Percentiles rank a stretch among this genome's conserved stretches.
phyloP scores from a whole-genome alignment of 2,329 filamentous ascomycete species.

The Sclerotinia trifoliorum region DNA sequence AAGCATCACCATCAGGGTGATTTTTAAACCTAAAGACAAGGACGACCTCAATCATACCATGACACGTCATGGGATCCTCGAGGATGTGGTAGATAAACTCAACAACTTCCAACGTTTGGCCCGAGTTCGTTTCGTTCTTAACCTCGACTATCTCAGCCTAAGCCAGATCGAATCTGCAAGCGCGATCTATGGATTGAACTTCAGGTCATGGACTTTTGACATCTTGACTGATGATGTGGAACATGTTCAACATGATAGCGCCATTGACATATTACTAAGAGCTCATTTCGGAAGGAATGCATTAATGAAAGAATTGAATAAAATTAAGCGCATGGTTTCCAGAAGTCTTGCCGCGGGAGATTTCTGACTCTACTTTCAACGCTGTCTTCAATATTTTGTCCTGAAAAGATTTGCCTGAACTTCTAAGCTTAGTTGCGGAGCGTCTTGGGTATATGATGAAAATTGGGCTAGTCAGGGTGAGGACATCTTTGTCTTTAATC shows the following conservation, averaged over 20 bases:
- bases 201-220: neutral
- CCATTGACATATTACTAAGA: neutral
- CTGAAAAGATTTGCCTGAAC: too few species aligned
- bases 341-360: too few species aligned
- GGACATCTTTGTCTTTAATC: too few species aligned
- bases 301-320: too few species aligned
- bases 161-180: neutral
- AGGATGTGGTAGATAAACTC: neutral
- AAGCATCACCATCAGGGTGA: neutral
- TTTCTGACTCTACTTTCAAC: too few species aligned
- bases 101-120: neutral
- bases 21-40: neutral
- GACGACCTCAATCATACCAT: too few species aligned
- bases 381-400: too few species aligned
- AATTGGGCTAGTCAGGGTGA: neutral
- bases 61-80: neutral
- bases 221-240: neutral
- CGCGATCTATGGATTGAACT: neutral
- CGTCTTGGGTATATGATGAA: too few species aligned
- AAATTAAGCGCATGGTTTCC: too few species aligned
- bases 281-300: neutral
- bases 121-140: neutral
- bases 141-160: neutral
- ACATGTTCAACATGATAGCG: neutral
- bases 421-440: too few species aligned